Conservation (phyloP, 1,284 basidiomycete genomes). For the Puccinia sorghi region DNA sequence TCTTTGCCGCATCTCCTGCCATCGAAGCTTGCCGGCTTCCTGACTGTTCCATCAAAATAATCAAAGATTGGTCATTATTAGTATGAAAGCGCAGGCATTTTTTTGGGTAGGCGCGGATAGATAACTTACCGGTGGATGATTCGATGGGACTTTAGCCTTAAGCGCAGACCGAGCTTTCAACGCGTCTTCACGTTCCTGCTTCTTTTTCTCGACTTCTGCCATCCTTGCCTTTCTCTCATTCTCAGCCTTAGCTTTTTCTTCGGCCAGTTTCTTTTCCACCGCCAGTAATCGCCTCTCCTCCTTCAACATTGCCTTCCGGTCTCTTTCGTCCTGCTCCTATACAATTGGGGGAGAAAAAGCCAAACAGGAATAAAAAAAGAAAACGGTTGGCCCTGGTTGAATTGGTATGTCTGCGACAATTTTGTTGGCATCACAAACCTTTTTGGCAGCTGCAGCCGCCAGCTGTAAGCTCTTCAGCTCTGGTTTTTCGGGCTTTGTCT, state of each 20-base stretch:
- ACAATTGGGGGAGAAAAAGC: constrained; percentile 1
- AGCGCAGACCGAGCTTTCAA: constrained; percentile 17
- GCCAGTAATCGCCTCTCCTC: constrained; percentile 73
- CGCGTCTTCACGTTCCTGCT: constrained; percentile 39
- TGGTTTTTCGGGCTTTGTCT: constrained; percentile 56
- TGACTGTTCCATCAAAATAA: not conserved
- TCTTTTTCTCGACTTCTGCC: constrained; percentile 65
- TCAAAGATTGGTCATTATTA: not conserved
- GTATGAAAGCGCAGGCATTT: not conserved
- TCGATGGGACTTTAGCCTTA: constrained; percentile 36
- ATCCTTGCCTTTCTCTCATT: constrained; percentile 60
- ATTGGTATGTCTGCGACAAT: not conserved
- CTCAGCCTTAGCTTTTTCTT: constrained; percentile 78
- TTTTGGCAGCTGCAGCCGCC: constrained; percentile 78
- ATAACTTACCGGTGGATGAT: constrained; percentile 31
- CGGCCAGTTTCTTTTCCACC: constrained; percentile 60
- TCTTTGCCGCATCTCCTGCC: constrained; percentile 38
- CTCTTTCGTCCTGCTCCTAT: constrained; percentile 81
- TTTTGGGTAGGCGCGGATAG: not conserved
- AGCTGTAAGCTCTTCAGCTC: constrained; percentile 75
- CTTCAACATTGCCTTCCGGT: constrained; percentile 71
- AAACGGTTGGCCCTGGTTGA: not conserved
- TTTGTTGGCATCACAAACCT: constrained; percentile 62
- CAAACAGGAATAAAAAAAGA: constrained; percentile 24
- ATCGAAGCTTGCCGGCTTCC: constrained; percentile 24